These are phyloP conservation scores for Cytospora paraplurivora DNA, from an alignment of 2,329 filamentous ascomycete species.

Conservation along the genomic window DNA sequence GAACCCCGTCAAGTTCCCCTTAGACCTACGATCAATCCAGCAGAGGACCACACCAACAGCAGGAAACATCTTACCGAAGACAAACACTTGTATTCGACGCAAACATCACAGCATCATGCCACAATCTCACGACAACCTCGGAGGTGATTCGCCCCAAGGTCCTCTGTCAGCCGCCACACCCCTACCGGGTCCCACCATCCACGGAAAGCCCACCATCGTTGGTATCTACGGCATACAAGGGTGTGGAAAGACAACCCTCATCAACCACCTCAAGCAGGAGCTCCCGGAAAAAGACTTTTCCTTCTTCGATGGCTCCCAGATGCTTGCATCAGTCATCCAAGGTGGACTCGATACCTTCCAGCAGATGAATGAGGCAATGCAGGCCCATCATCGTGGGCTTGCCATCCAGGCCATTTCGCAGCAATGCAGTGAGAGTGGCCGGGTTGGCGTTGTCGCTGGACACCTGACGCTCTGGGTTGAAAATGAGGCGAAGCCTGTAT, in stretches of 20 bases:
- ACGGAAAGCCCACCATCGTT: constrained; percentile 44
- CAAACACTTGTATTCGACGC: neutral
- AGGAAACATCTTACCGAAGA: neutral
- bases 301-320: constrained; percentile 56
- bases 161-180: neutral
- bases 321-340: constrained; percentile 45
- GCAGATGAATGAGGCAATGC: constrained; percentile 38
- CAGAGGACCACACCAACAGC: neutral
- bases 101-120: neutral
- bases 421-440: constrained; percentile 39
- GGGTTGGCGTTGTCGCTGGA: constrained; percentile 52
- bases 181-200: no score
- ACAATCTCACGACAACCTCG: neutral
- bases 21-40: neutral
- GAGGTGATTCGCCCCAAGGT: neutral
- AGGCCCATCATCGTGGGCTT: constrained; percentile 42
- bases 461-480: constrained; percentile 58
- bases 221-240: constrained; percentile 59
- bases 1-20: neutral
- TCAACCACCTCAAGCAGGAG: constrained; percentile 43
- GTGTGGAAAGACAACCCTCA: constrained; percentile 53
- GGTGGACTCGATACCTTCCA: constrained; percentile 54
- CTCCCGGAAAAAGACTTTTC: constrained; percentile 41
- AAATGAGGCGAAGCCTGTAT: constrained; percentile 39
- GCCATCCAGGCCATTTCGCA: constrained; percentile 50